Evolutionary conservation across 352 stramenopile genomes (phyloP), one percentile per base, ranked within the genome.

Genomic region (Phytophthora sansomeana): DNA sequence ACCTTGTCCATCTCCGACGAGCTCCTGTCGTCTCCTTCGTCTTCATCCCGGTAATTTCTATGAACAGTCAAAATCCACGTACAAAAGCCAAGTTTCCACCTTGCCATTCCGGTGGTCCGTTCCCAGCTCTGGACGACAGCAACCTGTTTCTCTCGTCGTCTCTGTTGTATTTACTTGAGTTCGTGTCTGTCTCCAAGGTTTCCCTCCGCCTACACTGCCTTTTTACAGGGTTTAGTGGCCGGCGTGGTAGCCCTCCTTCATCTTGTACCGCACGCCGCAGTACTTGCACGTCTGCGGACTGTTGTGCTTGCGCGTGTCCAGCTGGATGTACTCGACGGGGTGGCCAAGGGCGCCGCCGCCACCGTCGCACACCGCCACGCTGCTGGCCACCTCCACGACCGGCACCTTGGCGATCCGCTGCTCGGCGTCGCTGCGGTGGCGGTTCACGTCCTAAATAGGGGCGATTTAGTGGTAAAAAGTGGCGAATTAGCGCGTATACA

Each of bases 321-420:
- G 78, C 63, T 97, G 83, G 54, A 98, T 98, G 84, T 96, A 98
- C 74, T 99, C 96, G 58, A 99, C 61, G 38, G 97, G 97, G 85
- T 99, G 97, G 49, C 97, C 97, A 32, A 99, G 81, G 19, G 95
- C 91, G 17, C 97, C 97, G 59, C 96, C 96, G 50, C 97, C 97
- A 42, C 97, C 96, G 71, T 99, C 96, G 67, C 97, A 99, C 62
- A 98, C 87, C 4, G 97, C 96, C 44, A 97, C 83, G 63, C 90
- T 78, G 51, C 86, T 81, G 19, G 95, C 93, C 39, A 99, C 90
- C 67, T 98, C 87, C 41, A 99, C 92, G 17, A 97, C 75, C 9
- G 90, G 83, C 17, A 98, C 80, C 63, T 96, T 46, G 47, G 85
- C 87, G 55, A 98, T 96, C 50, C 92, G 85, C 58, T 86, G 63